Evolutionary conservation across 305 asterid species (phyloP).

Genomic region (Ruellia speciosa): DNA sequence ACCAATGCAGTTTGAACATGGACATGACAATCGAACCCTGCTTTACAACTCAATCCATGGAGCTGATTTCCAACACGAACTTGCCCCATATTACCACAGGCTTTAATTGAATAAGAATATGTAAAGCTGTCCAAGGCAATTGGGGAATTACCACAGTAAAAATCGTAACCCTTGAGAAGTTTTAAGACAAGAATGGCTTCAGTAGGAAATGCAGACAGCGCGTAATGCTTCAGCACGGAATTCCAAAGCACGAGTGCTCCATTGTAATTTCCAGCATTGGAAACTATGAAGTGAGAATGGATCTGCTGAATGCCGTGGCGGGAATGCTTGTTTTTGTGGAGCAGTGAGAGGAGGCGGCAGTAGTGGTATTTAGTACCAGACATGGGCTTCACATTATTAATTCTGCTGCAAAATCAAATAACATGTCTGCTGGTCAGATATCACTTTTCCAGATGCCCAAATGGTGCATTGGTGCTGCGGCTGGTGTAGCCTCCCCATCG

Average conservation of each 20-base stretch:
- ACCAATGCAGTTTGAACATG: slow-evolving; percentile 69
- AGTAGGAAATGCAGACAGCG: slow-evolving; percentile 41
- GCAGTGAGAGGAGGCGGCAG: slow-evolving; percentile 34
- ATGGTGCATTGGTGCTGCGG: too few relatives aligned
- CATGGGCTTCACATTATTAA: slow-evolving; percentile 14
- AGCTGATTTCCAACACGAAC: slow-evolving; percentile 37
- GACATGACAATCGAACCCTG: slow-evolving; percentile 47
- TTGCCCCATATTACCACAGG: slow-evolving; percentile 39
- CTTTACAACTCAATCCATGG: slow-evolving; percentile 43
- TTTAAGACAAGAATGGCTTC: slow-evolving; percentile 51
- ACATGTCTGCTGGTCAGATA: too few relatives aligned
- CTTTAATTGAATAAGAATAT: slow-evolving; percentile 62
- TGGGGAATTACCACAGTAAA: slow-evolving; percentile 5
- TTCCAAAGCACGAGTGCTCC: slow-evolving; percentile 45
- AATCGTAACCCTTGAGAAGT: slow-evolving; percentile 25
- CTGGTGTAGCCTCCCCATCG: too few relatives aligned
- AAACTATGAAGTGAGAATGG: slow-evolving; percentile 45
- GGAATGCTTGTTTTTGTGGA: slow-evolving; percentile 34
- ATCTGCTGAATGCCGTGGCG: slow-evolving; percentile 57
- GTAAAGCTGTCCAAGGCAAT: slow-evolving; percentile 59
- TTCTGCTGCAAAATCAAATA: too few relatives aligned
- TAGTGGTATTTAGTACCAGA: slow-evolving; percentile 13
- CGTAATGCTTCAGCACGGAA: slow-evolving; percentile 55
- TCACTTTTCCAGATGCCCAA: too few relatives aligned
- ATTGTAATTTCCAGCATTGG: slow-evolving; percentile 9